Evolutionary conservation across 139 green algal genomes (phyloP).

Genomic region (Chlorella sp.): DNA sequence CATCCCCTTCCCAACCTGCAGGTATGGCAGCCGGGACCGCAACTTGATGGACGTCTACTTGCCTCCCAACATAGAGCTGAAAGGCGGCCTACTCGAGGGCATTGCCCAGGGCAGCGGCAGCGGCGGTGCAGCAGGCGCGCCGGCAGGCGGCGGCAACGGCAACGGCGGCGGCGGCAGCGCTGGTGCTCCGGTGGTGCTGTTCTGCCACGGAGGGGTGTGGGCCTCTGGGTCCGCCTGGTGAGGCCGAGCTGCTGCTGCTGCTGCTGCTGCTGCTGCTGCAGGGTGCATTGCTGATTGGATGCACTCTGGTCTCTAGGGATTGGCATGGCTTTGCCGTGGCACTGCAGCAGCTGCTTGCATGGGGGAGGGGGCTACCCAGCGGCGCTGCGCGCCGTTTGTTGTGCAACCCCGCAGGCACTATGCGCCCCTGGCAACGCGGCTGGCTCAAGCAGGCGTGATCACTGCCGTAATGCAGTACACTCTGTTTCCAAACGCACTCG

Average conservation of each 20-base stretch:
- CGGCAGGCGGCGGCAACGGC: neutral
- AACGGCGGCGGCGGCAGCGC: neutral
- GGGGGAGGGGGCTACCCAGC: neutral
- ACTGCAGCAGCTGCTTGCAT: too few species aligned
- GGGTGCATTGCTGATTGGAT: neutral
- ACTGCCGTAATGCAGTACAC: conserved; percentile 25
- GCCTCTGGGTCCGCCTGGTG: conserved; percentile 20
- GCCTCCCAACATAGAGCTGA: conserved; percentile 26
- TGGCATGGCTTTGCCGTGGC: neutral
- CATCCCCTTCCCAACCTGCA: neutral
- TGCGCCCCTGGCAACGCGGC: conserved; percentile 61
- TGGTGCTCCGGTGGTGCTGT: conserved; percentile 72
- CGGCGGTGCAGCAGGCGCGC: neutral
- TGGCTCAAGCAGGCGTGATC: conserved; percentile 70
- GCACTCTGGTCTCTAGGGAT: too few species aligned
- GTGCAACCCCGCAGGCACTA: conserved; percentile 57
- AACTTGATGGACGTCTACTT: conserved; percentile 78
- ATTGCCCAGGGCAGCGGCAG: neutral
- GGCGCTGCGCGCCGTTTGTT: neutral
- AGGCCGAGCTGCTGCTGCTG: neutral
- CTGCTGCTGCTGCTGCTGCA: neutral
- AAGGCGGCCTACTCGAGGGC: conserved; percentile 1
- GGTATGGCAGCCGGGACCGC: conserved; percentile 58
- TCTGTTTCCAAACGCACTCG: conserved; percentile 66
- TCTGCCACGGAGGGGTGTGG: conserved; percentile 86